These are phyloP conservation scores for Talaromyces pinophilus DNA, from an alignment of 2,329 filamentous ascomycete species.

Conservation along the genomic window DNA sequence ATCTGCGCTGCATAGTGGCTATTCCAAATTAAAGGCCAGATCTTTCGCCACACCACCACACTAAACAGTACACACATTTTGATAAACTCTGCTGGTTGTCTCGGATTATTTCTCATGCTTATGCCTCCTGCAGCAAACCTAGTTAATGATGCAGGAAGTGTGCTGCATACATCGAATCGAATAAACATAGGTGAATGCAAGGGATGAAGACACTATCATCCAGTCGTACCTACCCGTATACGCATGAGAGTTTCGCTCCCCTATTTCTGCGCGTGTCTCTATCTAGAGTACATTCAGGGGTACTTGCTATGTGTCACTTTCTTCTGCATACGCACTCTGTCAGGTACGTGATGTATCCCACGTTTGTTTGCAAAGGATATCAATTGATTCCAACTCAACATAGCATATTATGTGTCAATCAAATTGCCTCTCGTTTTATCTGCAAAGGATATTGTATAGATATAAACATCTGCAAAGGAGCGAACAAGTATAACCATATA, in stretches of 20 bases:
- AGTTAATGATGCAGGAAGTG: not conserved
- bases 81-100: not conserved
- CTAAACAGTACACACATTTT: not conserved
- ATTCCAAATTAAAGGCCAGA: not conserved
- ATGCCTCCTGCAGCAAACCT: not conserved
- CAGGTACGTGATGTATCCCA: constrained; percentile 1
- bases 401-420: not conserved
- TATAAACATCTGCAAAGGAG: not conserved
- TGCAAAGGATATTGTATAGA: not conserved
- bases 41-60: constrained; percentile 2
- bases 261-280: not conserved
- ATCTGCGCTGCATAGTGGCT: not conserved
- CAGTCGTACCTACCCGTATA: not conserved
- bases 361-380: not conserved
- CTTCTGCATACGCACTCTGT: not conserved
- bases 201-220: constrained; percentile 1
- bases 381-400: not conserved
- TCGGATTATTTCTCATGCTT: not conserved
- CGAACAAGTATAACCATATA: not conserved
- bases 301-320: not conserved
- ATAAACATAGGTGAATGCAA: not conserved
- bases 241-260: not conserved
- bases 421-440: not conserved
- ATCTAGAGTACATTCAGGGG: constrained; percentile 1
- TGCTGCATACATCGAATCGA: not conserved